Conservation (phyloP, 176 grass and related monocot genomes). For the Typha latifolia region DNA sequence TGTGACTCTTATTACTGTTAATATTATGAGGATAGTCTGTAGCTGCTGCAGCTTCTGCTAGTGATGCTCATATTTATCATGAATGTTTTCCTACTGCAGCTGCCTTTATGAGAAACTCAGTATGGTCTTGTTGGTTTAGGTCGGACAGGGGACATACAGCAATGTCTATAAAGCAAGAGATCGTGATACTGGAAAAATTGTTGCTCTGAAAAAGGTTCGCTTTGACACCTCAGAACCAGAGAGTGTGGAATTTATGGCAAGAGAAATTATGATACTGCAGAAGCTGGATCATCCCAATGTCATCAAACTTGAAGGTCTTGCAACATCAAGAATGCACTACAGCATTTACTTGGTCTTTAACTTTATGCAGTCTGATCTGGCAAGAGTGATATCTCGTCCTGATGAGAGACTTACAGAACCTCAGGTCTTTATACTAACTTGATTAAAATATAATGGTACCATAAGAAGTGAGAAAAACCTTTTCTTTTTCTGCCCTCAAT, state of each 20-base stretch:
- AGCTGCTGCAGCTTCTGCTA: too few relatives aligned
- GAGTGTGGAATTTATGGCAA: constrained; percentile 23
- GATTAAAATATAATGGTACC: background rate
- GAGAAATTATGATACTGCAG: constrained; percentile 34
- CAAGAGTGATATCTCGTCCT: constrained; percentile 22
- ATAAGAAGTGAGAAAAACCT: background rate
- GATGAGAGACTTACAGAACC: constrained; percentile 32
- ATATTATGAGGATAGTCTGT: too few relatives aligned
- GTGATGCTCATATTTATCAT: too few relatives aligned
- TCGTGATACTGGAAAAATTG: constrained; percentile 41
- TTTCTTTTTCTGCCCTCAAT: too few relatives aligned
- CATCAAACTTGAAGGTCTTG: constrained; percentile 50
- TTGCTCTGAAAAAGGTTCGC: constrained; percentile 60
- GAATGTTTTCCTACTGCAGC: background rate
- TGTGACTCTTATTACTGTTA: too few relatives aligned
- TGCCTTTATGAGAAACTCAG: background rate
- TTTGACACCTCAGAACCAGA: constrained; percentile 43
- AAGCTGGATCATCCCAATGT: constrained; percentile 59
- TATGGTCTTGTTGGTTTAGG: constrained; percentile 17
- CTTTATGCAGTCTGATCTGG: constrained; percentile 54
- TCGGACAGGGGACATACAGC: constrained; percentile 28
- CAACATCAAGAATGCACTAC: constrained; percentile 68
- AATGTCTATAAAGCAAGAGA: constrained; percentile 25
- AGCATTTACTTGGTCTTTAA: constrained; percentile 83
- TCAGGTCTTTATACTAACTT: constrained; percentile 24